Percentiles rank a stretch among this genome's conserved stretches.
Evolutionary conservation across 1,284 basidiomycete genomes (phyloP).

Genomic region (Leccinum huronense): DNA sequence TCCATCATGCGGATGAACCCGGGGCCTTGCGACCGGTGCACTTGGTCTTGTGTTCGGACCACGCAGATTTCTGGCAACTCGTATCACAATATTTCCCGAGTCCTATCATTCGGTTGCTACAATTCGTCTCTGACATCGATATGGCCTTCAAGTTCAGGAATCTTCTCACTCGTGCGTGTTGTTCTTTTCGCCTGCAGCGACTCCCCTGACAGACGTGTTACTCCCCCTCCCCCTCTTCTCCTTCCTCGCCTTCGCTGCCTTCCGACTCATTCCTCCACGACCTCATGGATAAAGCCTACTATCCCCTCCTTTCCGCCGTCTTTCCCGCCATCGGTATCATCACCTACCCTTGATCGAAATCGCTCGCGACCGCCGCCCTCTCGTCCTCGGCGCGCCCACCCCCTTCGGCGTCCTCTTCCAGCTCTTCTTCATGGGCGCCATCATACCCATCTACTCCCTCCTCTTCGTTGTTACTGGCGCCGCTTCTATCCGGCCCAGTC

Average conservation of each 20-base stretch:
- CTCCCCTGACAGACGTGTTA: conserved; percentile 7
- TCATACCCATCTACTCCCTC: conserved; percentile 44
- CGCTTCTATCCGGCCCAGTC: conserved; percentile 10
- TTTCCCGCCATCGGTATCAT: conserved; percentile 22
- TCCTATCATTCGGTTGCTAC: too few species aligned
- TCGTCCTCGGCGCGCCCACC: conserved; percentile 19
- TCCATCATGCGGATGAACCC: neutral
- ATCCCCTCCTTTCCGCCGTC: conserved; percentile 34
- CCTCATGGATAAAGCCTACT: conserved; percentile 29
- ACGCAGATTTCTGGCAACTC: conserved; percentile 50
- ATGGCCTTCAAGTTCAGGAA: conserved; percentile 3
- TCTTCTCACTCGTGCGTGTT: conserved; percentile 7
- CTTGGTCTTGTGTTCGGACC: conserved; percentile 46
- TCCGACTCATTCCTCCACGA: conserved; percentile 37
- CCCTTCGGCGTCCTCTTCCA: conserved; percentile 31
- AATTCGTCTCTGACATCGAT: too few species aligned
- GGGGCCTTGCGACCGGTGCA: conserved; percentile 33
- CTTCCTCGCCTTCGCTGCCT: conserved; percentile 14
- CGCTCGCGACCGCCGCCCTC: conserved; percentile 20
- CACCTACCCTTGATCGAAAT: conserved; percentile 24
- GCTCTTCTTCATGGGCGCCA: conserved; percentile 36
- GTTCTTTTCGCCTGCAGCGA: neutral
- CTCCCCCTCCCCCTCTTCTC: conserved; percentile 23
- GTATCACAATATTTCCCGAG: conserved; percentile 43
- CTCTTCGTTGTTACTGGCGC: conserved; percentile 39